Base-by-base conservation (phyloP, 169 alveolate genomes). In the Cryptosporidium parvum region DNA sequence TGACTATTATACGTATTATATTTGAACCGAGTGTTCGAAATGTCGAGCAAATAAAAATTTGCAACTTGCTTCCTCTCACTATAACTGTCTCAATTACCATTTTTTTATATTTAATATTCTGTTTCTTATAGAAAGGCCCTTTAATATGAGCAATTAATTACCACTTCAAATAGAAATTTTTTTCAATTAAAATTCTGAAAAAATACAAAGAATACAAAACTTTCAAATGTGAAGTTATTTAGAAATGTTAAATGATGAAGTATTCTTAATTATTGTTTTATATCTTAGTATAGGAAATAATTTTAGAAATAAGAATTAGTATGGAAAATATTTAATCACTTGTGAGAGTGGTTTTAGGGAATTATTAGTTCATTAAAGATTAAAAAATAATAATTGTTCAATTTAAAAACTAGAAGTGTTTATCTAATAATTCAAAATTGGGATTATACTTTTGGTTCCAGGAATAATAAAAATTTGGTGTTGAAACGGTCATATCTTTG, bases 341-440 rank as follows among this genome's bases (percentile, higher is more conserved):
- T 1, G 1, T 31, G 4, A 31, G 35, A 31, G 35, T 31, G 35
- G 35, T 33, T 33, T 65, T 14, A 14, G 33, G 23, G 1, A 65
- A 33, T 65, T 65, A 65, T 65, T 26, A 35, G 18, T n/a, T 18
- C 3, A 65, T 33, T 65, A 65, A 21, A 6, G 33, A 35, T 33
- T 18, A 29, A 33, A 31, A 23, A 31, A n/a, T 29, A 39, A 51
- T 29, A 33, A 51, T 29, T 71, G 0, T 31, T 31, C 2, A 71
- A 44, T n/a, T 39, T 26, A 0, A 29, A 71, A 23, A 35, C 59
- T 3, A 71, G 26, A 26, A 26, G 26, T 51, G 29, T 23, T 71
- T 29, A 71, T 71, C 33, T 69, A 23, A 71, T 68, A 71, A 52
- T 71, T 71, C 31, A 44, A 51, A 21, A 71, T 71, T 29, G 65